These are phyloP conservation scores for Salix dunnii DNA, from an alignment of 345 rosid genomes.

Conservation along the genomic window DNA sequence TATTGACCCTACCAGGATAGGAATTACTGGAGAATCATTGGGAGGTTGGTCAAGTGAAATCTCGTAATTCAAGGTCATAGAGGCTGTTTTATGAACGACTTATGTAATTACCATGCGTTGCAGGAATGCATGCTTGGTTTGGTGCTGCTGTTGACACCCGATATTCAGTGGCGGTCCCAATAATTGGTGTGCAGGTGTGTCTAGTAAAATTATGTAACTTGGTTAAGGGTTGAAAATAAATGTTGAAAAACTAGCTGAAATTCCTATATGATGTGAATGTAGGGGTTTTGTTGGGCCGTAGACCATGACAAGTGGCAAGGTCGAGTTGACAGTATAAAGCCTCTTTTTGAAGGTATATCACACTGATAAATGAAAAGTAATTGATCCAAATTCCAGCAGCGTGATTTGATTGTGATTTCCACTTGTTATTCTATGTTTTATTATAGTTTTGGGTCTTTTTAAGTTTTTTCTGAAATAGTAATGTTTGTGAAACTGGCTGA, in stretches of 20 bases:
- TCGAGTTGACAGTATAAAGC: slow-evolving; percentile 74
- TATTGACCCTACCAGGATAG: slow-evolving; percentile 70
- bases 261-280: slow-evolving; percentile 16
- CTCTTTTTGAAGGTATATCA: slow-evolving; percentile 74
- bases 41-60: slow-evolving; percentile 62
- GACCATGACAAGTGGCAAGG: slow-evolving; percentile 76
- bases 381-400: background rate
- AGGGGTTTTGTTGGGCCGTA: slow-evolving; percentile 91
- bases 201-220: background rate
- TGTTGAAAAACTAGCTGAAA: slow-evolving; percentile 6
- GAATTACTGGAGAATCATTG: slow-evolving; percentile 86
- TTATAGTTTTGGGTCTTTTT: background rate
- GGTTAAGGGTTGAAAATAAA: background rate
- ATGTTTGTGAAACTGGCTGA: background rate
- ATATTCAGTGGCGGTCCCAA: slow-evolving; percentile 64
- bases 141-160: slow-evolving; percentile 79
- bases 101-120: slow-evolving; percentile 15
- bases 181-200: slow-evolving; percentile 83
- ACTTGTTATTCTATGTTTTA: background rate
- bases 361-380: background rate
- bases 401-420: background rate
- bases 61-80: slow-evolving; percentile 1
- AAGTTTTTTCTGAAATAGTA: background rate
- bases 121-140: slow-evolving; percentile 99
- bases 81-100: slow-evolving; percentile 6